Evolutionary conservation across 768 basidiomycete species (phyloP).

Genomic region (Neoboletus brunneissimus): DNA sequence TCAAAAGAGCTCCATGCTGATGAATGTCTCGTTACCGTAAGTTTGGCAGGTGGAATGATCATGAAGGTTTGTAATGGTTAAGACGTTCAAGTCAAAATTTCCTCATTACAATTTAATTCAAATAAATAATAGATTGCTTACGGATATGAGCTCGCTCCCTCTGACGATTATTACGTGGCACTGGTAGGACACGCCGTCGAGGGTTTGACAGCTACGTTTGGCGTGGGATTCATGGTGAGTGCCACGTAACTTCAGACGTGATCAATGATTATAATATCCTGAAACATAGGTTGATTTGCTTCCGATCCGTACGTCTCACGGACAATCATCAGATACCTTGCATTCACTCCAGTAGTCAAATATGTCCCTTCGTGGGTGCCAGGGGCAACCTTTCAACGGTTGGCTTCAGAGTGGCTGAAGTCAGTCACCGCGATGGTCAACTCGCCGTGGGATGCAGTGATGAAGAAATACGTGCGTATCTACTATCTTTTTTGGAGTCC

Average conservation of each 20-base stretch:
- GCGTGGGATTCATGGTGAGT: constrained; percentile 3
- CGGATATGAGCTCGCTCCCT: constrained; percentile 1
- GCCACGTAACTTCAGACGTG: too few relatives aligned
- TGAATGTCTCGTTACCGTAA: neutral
- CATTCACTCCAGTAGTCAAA: neutral
- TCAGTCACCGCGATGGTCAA: constrained; percentile 4
- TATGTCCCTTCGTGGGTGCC: constrained; percentile 1
- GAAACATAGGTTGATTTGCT: constrained; percentile 2
- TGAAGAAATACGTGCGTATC: constrained; percentile 3
- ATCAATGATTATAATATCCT: neutral
- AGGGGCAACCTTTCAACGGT: constrained; percentile 1
- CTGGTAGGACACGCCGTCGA: constrained; percentile 4
- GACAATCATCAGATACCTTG: neutral
- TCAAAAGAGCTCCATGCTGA: neutral
- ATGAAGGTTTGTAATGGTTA: neutral
- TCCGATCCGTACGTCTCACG: neutral
- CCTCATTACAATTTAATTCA: neutral
- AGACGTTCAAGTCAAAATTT: neutral
- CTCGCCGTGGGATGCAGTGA: constrained; percentile 3
- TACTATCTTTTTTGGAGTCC: neutral
- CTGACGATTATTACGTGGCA: constrained; percentile 1
- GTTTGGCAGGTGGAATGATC: constrained; percentile 1
- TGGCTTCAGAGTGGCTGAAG: constrained; percentile 2
- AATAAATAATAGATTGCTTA: neutral
- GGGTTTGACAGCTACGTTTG: constrained; percentile 5